Percentiles rank a stretch among this genome's conserved stretches.
Evolutionary conservation across 202 grass and related monocot genomes (phyloP).

Genomic region (Panicum hallii): DNA sequence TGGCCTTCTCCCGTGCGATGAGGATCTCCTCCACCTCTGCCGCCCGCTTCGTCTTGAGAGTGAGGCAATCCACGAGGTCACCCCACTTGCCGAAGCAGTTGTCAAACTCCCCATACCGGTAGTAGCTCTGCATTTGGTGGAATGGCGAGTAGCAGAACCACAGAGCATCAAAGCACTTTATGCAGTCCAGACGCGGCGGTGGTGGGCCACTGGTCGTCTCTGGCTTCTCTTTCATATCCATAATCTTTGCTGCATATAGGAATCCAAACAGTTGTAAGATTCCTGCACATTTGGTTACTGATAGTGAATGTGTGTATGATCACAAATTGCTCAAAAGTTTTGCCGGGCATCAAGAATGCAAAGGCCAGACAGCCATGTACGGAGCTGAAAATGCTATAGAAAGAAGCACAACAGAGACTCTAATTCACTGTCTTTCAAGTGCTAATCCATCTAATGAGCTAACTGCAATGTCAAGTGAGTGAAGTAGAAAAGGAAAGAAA

Average conservation of each 20-base stretch:
- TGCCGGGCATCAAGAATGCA: conserved; percentile 36
- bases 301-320: not conserved
- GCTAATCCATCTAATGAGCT: not conserved
- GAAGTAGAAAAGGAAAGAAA: not conserved
- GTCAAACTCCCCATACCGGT: conserved; percentile 75
- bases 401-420: conserved; percentile 53
- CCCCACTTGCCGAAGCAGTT: conserved; percentile 81
- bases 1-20: conserved; percentile 63
- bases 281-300: not conserved
- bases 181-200: conserved; percentile 52
- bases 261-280: conserved; percentile 13
- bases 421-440: conserved; percentile 49
- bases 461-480: not conserved
- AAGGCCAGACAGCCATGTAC: conserved; percentile 30
- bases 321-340: not conserved
- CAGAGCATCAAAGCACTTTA: conserved; percentile 82
- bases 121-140: conserved; percentile 89
- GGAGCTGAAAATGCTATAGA: conserved; percentile 45
- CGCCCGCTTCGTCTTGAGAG: conserved; percentile 65
- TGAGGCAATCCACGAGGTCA: conserved; percentile 75
- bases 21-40: conserved; percentile 75
- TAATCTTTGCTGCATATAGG: conserved; percentile 4
- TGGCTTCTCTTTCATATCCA: conserved; percentile 34
- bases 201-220: not conserved
- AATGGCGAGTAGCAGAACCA: conserved; percentile 96